Conservation (phyloP, 305 asterid genomes). For the Fraxinus angustifolia region DNA sequence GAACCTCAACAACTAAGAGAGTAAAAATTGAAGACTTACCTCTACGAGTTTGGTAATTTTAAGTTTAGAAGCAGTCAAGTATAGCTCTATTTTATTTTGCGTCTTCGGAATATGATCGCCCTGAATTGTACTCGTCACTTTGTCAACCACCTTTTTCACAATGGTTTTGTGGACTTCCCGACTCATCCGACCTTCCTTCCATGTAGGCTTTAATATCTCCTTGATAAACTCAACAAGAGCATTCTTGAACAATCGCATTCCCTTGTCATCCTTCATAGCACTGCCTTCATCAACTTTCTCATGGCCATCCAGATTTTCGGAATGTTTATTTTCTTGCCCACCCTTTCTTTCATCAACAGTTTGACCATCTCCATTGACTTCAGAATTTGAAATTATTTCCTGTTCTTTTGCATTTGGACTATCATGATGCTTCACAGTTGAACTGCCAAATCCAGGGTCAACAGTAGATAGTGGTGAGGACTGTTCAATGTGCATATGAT, state of each 20-base stretch:
- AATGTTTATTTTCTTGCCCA: constrained; percentile 33
- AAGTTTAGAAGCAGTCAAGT: constrained; percentile 63
- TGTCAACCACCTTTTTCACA: constrained; percentile 95
- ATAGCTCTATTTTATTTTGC: constrained; percentile 68
- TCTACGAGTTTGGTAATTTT: constrained; percentile 87
- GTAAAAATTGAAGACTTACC: constrained; percentile 35
- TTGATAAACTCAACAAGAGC: constrained; percentile 81
- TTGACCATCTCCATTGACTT: constrained; percentile 25
- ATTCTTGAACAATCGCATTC: constrained; percentile 65
- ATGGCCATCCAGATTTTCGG: constrained; percentile 37
- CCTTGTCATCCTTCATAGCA: constrained; percentile 72
- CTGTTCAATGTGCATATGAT: constrained; percentile 28
- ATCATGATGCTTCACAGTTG: constrained; percentile 9
- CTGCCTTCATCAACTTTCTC: constrained; percentile 48
- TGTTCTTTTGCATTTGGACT: constrained; percentile 32
- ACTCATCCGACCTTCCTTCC: constrained; percentile 96
- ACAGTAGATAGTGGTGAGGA: constrained; percentile 24
- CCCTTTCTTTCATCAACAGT: constrained; percentile 24
- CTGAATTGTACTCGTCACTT: constrained; percentile 65
- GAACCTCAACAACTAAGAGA: neutral
- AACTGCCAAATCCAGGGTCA: constrained; percentile 22
- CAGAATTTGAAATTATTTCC: constrained; percentile 25
- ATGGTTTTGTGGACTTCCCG: constrained; percentile 83
- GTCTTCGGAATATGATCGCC: constrained; percentile 74
- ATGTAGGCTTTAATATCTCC: constrained; percentile 76